Conservation (phyloP, 1,139 yeast species). For the Barnettozyma hawaiiensis region DNA sequence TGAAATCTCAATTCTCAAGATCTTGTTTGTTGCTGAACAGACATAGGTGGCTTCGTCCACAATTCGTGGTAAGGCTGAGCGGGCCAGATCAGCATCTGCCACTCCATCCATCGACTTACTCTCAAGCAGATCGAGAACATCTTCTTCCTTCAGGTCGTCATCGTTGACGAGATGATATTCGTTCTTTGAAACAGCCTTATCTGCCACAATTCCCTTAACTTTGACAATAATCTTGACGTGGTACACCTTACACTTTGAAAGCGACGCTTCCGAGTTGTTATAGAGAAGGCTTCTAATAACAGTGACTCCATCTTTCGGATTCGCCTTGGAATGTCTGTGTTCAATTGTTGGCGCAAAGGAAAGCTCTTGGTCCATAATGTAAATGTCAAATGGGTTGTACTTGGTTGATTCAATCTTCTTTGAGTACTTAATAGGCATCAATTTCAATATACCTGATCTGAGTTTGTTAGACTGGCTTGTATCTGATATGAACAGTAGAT, state of each 20-base stretch:
- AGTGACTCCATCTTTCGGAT: slow-evolving; percentile 25
- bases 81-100: slow-evolving; percentile 21
- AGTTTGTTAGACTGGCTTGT: slow-evolving; percentile 14
- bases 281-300: slow-evolving; percentile 25
- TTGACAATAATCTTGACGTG: slow-evolving; percentile 34
- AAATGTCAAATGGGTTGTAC: slow-evolving; percentile 21
- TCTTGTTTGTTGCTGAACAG: slow-evolving; percentile 37
- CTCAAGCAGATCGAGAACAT: slow-evolving; percentile 30
- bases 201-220: slow-evolving; percentile 24
- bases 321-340: slow-evolving; percentile 19
- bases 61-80: slow-evolving; percentile 27
- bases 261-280: slow-evolving; percentile 25
- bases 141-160: slow-evolving; percentile 33
- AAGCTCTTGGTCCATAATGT: slow-evolving; percentile 24
- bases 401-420: slow-evolving; percentile 19
- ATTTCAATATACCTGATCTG: slow-evolving; percentile 25
- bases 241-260: slow-evolving; percentile 27
- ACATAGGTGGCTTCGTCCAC: slow-evolving; percentile 41
- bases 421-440: slow-evolving; percentile 28
- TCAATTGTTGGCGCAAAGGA: slow-evolving; percentile 23
- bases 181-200: slow-evolving; percentile 26
- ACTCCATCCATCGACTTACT: slow-evolving; percentile 12
- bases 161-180: slow-evolving; percentile 31
- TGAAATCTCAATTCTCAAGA: slow-evolving; percentile 39
- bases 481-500: slow-evolving; percentile 22